Evolutionary conservation across 306 rosid genomes (phyloP), one percentile per base, ranked within the genome.

Genomic region (Fragaria vesca): DNA sequence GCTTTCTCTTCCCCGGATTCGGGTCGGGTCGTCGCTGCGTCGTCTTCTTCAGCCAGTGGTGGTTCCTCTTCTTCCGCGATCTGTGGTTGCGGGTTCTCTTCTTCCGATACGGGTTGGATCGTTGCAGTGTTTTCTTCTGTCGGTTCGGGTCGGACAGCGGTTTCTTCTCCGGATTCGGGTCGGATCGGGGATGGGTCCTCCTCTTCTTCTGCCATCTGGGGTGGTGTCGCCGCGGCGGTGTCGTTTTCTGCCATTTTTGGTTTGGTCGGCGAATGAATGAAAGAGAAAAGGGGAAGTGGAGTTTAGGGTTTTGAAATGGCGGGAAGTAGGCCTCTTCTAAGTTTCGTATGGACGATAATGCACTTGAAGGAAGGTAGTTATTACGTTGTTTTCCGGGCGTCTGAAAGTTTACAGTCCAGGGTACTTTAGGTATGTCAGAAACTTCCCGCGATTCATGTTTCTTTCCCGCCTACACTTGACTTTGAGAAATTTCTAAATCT

Each of bases 271-370:
- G 66, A 73, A 57, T 60, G 69, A 9, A 3, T 16, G 7, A 43
- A 7, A 1, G 17, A 26, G 46, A 16, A 8, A 15, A 6, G 7
- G 30, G 68, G 61, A 57, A 57, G 40, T 40, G 52, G 7, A 3
- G 2, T 6, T 28, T 81, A 72, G 84, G 85, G 87, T 77, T 79
- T 62, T 69, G 15, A 85, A 46, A 75, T 66, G 89, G 90, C 89
- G 94, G 89, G 88, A 86, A 77, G 75, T 38, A 60, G 47, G 30
- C 21, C 30, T 3, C 60, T n/a, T 54, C 4, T 18, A 46, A 6
- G 13, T 32, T 72, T 48, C 0, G 6, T 6, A 3, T 50, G 46
- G 66, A 51, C 78, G 63, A 28, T 16, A 40, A 17, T 65, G 18
- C 48, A 26, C 78, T 51, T 51, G 12, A 0, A 5, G 3, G 6